phyloP scores from a whole-genome alignment of 441 rosid species.

The Raphanus hybrid region DNA sequence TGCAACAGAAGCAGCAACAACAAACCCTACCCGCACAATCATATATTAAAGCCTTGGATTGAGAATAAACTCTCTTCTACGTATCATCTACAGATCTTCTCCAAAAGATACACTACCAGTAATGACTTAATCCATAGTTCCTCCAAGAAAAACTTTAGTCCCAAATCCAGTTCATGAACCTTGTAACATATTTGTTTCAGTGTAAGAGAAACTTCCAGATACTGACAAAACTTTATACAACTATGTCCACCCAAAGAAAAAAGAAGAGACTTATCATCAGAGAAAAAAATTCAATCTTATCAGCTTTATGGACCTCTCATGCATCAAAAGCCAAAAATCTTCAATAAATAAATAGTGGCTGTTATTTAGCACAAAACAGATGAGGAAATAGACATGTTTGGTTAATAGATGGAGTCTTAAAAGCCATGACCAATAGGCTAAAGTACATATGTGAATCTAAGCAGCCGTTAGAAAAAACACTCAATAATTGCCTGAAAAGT shows the following conservation, averaged over 20 bases:
- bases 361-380: conserved; percentile 54
- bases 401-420: conserved; percentile 28
- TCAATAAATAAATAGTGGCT: conserved; percentile 60
- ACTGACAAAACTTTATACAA: conserved; percentile 42
- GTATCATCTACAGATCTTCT: conserved; percentile 48
- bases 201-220: conserved; percentile 37
- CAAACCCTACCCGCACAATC: conserved; percentile 86
- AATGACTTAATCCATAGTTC: conserved; percentile 49
- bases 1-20: conserved; percentile 98
- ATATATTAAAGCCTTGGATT: conserved; percentile 60
- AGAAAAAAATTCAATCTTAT: conserved; percentile 44
- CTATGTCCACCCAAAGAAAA: conserved; percentile 39
- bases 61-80: conserved; percentile 48
- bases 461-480: not conserved
- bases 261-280: conserved; percentile 35
- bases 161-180: conserved; percentile 37
- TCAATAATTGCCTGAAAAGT: conserved; percentile 13
- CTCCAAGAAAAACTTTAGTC: conserved; percentile 33
- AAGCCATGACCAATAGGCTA: conserved; percentile 29
- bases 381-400: conserved; percentile 45
- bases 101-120: conserved; percentile 32
- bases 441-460: conserved; percentile 18
- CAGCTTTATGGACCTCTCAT: conserved; percentile 57
- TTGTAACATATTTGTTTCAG: conserved; percentile 34
- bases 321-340: conserved; percentile 32